Conservation (phyloP, 163 green algal species). For the Chlorella variabilis region DNA sequence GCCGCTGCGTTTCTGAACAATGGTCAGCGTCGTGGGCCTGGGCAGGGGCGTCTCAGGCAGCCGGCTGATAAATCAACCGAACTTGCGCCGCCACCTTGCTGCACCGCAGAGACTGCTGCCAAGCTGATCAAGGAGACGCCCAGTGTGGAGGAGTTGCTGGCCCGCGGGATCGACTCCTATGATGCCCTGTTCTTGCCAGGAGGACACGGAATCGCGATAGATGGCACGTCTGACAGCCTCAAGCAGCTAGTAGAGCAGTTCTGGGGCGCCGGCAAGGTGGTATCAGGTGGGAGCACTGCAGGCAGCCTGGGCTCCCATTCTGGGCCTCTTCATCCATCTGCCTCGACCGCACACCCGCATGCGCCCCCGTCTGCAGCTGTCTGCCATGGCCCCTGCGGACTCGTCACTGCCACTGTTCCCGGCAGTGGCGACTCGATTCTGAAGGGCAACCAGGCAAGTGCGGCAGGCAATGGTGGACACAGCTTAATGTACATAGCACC, state of each 20-base stretch:
- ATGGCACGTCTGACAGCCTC: constrained; percentile 17
- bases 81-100: too few species aligned
- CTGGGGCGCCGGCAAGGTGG: constrained; percentile 49
- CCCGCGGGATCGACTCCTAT: background rate
- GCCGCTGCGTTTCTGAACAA: constrained; percentile 7
- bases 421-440: constrained; percentile 53
- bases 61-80: too few species aligned
- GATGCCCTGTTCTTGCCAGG: constrained; percentile 31
- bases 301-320: background rate
- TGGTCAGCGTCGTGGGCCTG: background rate
- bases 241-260: constrained; percentile 35
- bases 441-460: constrained; percentile 55
- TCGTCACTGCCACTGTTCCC: constrained; percentile 48
- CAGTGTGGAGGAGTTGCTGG: constrained; percentile 10
- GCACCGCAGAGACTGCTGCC: background rate
- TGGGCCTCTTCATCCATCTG: background rate
- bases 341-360: too few species aligned
- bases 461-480: background rate
- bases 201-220: constrained; percentile 32
- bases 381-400: constrained; percentile 57
- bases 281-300: constrained; percentile 39
- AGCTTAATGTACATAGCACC: too few species aligned
- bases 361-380: constrained; percentile 29
- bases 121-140: background rate
- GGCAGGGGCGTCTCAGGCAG: too few species aligned